Evolutionary conservation across 1,284 basidiomycete genomes (phyloP), one percentile per base, ranked within the genome.

Genomic region (Abortiporus biennis): DNA sequence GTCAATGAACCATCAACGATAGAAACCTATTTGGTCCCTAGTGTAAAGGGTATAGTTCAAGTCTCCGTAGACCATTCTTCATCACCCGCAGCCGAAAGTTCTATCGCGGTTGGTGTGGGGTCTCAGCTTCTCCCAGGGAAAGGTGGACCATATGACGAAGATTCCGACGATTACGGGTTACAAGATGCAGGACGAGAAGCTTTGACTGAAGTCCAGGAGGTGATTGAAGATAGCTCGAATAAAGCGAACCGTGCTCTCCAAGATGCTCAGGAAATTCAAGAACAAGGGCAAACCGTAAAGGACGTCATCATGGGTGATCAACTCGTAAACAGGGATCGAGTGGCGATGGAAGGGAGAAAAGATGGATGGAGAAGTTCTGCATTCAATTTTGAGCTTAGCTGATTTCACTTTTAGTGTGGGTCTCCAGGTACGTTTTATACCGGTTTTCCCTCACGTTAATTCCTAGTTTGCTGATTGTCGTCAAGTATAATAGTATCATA

Each of bases 121-220:
- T 55, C 70, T 4, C 73, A 75, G 49, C 54, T 75, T n/a, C 63
- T 76, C 44, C 64, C 67, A 0, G 63, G 62, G 3, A 64, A 67
- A 40, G 66, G 63, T 4, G 69, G 68, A 5, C 63, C 69, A 2
- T 61, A 66, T 43, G 59, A 50, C 2, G n/a, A n/a, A n/a, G n/a
- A n/a, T n/a, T 52, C 43, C 12, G 50, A 60, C 2, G 47, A 42
- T 37, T 45, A 17, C n/a, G n/a, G n/a, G n/a, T n/a, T n/a, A n/a
- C n/a, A n/a, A n/a, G 38, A 42, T 17, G 35, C 47, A 15, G 47
- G 45, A 11, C 5, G 51, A 32, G 49, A 46, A 31, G 49, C 40
- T 23, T 36, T 47, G 25, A 44, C 43, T 22, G 35, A 49, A 23
- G 41, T 57, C 16, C 46, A 45, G 39, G 46, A 43, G 29, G 43